Evolutionary conservation across 371 early-diverging fungal genomes (phyloP).

Genomic region (Umbelopsis sp.): DNA sequence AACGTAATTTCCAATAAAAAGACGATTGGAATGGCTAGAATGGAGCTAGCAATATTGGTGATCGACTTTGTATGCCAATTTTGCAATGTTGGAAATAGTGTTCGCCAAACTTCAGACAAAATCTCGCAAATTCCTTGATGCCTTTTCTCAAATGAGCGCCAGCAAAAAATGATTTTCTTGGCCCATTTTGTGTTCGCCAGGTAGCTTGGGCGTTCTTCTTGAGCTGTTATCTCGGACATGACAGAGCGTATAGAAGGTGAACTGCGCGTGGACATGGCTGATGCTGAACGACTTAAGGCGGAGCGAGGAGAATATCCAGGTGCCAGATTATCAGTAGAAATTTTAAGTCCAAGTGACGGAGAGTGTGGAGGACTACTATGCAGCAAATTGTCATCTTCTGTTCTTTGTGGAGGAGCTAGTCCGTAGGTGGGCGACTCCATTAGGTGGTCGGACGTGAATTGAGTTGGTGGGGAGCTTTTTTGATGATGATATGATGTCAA

Average conservation of each 20-base stretch:
- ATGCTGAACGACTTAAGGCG: background rate
- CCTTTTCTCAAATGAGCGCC: background rate
- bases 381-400: background rate
- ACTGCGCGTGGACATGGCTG: background rate
- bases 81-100: slow-evolving; percentile 58
- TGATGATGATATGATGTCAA: background rate
- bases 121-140: background rate
- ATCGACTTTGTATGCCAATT: slow-evolving; percentile 54
- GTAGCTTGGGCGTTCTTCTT: background rate
- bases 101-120: slow-evolving; percentile 21
- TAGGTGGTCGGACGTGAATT: too few relatives aligned
- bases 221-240: background rate
- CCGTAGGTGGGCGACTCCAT: background rate
- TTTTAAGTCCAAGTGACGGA: background rate
- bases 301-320: background rate
- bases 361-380: background rate
- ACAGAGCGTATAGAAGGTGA: slow-evolving; percentile 4
- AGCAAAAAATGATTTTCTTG: background rate
- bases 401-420: background rate
- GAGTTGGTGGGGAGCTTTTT: background rate
- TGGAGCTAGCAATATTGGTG: slow-evolving; percentile 56
- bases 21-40: slow-evolving; percentile 61
- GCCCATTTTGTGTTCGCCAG: background rate
- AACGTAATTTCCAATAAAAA: slow-evolving; percentile 60
- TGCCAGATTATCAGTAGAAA: background rate